These are phyloP conservation scores for Nannochloris sp. DNA, from an alignment of 139 green algal species.

Conservation along the genomic window DNA sequence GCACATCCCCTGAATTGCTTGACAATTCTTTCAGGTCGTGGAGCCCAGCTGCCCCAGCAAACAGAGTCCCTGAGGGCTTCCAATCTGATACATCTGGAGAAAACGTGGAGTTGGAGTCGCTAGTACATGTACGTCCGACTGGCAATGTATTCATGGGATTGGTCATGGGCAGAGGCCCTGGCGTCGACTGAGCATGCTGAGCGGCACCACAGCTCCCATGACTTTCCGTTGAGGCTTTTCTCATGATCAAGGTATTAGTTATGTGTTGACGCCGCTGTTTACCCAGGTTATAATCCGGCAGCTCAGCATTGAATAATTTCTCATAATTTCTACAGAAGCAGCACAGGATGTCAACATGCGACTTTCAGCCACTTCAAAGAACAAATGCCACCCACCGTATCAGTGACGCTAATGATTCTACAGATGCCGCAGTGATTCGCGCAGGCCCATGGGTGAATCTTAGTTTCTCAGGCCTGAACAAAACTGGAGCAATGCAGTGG, in stretches of 20 bases:
- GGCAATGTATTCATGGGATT: constrained; percentile 23
- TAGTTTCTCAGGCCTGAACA: constrained; percentile 21
- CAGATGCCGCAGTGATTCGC: constrained; percentile 1
- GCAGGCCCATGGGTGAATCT: background rate
- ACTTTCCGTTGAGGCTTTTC: background rate
- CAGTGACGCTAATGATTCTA: background rate
- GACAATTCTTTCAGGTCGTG: too few relatives aligned
- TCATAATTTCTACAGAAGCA: constrained; percentile 5
- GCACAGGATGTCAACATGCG: background rate
- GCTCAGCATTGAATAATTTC: background rate
- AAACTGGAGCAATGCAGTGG: constrained; percentile 10
- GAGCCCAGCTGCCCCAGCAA: background rate
- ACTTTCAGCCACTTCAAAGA: background rate
- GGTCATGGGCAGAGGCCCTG: constrained; percentile 1
- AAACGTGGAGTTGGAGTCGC: background rate
- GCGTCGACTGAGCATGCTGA: background rate
- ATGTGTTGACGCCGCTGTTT: background rate
- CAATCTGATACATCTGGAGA: constrained; percentile 1
- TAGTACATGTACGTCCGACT: background rate
- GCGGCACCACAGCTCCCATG: background rate
- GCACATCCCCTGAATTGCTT: too few relatives aligned
- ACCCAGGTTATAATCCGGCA: constrained; percentile 2
- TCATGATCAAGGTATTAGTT: background rate
- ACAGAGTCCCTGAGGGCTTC: background rate
- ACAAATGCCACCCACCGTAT: constrained; percentile 9